These are phyloP conservation scores for Letharia lupina DNA, from an alignment of 495 filamentous ascomycete genomes.

Conservation along the genomic window DNA sequence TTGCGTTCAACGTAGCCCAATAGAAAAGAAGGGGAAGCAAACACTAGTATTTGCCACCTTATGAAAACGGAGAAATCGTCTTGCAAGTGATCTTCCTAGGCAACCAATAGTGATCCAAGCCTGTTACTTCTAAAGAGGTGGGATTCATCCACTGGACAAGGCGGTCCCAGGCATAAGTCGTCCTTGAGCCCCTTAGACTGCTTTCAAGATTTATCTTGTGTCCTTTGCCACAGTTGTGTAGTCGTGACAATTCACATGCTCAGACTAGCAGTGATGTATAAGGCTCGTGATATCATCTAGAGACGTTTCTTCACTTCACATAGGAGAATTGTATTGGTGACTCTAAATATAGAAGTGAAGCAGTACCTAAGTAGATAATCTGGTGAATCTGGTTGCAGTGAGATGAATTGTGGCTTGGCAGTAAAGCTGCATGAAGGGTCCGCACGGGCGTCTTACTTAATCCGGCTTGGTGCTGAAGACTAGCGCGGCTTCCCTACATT, in stretches of 20 bases:
- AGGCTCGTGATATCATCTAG: neutral
- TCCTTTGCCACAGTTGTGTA: neutral
- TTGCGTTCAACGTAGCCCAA: neutral
- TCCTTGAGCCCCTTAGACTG: neutral
- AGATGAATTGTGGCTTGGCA: neutral
- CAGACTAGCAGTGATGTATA: neutral
- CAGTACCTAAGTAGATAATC: neutral
- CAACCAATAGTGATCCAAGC: neutral
- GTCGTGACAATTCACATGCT: neutral
- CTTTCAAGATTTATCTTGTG: neutral
- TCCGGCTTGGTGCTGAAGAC: neutral
- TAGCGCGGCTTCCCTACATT: conserved; percentile 17
- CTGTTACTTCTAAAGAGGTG: neutral
- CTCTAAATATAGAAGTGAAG: neutral
- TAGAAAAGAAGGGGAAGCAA: neutral
- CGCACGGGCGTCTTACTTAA: neutral
- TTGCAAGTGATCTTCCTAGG: neutral
- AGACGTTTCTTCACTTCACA: neutral
- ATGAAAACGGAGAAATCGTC: neutral
- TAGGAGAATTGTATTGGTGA: conserved; percentile 1
- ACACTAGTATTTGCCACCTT: neutral
- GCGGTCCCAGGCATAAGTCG: neutral
- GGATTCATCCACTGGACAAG: neutral
- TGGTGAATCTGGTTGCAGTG: neutral
- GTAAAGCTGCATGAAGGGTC: conserved; percentile 2